Percentiles rank a stretch among this genome's conserved stretches.
These are phyloP conservation scores for Flaveria trinervia DNA, from an alignment of 129 eudicot genomes.

Conservation along the genomic window DNA sequence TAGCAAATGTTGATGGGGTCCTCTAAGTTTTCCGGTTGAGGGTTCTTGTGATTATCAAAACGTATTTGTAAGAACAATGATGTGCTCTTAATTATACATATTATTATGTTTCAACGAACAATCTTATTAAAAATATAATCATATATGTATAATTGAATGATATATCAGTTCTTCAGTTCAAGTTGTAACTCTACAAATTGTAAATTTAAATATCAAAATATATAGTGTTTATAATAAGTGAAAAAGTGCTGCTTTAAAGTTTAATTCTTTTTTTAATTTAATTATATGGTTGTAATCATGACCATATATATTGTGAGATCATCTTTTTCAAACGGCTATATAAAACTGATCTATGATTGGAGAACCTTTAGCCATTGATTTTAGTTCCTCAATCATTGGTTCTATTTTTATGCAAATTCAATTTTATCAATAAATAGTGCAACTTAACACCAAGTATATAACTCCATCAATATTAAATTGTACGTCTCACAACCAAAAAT, in stretches of 20 bases:
- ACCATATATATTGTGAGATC: constrained; percentile 35
- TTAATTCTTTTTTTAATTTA: constrained; percentile 10
- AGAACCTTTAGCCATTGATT: constrained; percentile 39
- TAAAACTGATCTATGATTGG: constrained; percentile 43
- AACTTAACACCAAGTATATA: background rate
- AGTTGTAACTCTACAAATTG: background rate
- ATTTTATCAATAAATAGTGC: background rate
- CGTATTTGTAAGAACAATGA: too few relatives aligned
- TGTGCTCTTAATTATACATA: too few relatives aligned
- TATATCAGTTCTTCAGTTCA: background rate
- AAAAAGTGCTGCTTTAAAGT: constrained; percentile 18
- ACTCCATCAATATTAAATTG: too few relatives aligned
- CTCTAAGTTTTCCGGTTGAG: too few relatives aligned
- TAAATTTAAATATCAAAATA: background rate
- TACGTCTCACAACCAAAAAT: too few relatives aligned
- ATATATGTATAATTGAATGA: background rate
- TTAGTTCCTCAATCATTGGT: constrained; percentile 46
- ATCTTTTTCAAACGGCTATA: constrained; percentile 34
- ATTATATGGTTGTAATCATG: constrained; percentile 35
- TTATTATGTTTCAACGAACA: too few relatives aligned
- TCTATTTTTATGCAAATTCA: constrained; percentile 5
- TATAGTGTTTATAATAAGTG: background rate
- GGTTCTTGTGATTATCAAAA: too few relatives aligned
- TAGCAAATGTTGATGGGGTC: too few relatives aligned
- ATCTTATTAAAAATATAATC: too few relatives aligned